Percentiles rank a stretch among this genome's conserved stretches.
Conservation (phyloP, 352 stramenopile genomes). For the Globisporangium iwayamae region DNA sequence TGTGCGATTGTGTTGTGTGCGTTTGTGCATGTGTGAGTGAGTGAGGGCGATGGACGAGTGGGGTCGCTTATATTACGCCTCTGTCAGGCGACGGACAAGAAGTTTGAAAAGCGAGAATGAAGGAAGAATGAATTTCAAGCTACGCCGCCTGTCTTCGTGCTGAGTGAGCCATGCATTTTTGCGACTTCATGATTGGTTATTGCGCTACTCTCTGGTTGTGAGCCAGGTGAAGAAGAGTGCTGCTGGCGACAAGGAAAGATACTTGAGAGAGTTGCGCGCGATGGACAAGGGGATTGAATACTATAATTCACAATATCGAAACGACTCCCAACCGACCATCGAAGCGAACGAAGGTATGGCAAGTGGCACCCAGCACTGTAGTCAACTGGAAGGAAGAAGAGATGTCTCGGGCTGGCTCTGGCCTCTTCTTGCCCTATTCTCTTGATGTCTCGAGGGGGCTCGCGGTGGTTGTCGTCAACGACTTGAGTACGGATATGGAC, state of each 20-base stretch:
- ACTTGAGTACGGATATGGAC: background rate
- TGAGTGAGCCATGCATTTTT: too few relatives aligned
- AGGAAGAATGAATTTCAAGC: background rate
- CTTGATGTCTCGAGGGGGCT: background rate
- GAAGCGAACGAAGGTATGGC: background rate
- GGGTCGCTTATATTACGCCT: background rate
- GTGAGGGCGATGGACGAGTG: background rate
- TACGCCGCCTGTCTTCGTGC: too few relatives aligned
- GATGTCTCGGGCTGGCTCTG: background rate
- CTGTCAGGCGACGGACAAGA: background rate
- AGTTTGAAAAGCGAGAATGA: background rate
- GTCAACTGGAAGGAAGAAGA: background rate
- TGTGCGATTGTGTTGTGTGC: background rate
- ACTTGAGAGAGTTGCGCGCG: too few relatives aligned
- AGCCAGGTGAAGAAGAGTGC: too few relatives aligned
- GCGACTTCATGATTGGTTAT: too few relatives aligned
- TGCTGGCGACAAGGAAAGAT: too few relatives aligned
- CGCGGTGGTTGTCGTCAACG: background rate
- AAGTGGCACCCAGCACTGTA: background rate
- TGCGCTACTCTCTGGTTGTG: too few relatives aligned
- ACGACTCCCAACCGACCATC: too few relatives aligned
- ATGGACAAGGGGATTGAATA: too few relatives aligned
- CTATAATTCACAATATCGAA: too few relatives aligned
- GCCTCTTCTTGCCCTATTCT: background rate
- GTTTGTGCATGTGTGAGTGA: slow-evolving; percentile 1